Conservation (phyloP, 148 eudicot species). For the Persicaria maculosa region DNA sequence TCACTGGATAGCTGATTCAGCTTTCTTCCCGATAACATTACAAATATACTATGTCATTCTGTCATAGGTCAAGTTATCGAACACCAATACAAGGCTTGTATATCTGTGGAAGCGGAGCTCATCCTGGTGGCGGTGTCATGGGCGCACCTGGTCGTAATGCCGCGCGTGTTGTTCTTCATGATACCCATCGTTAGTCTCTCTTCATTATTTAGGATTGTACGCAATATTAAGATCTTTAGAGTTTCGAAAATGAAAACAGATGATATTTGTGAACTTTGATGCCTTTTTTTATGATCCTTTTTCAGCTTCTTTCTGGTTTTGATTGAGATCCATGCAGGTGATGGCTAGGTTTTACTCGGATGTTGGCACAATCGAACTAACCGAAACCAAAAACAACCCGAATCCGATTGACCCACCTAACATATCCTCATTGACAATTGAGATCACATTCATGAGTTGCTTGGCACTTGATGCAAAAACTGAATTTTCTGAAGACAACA, state of each 20-base stretch:
- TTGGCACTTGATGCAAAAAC: not conserved
- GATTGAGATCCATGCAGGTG: too few species aligned
- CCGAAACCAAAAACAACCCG: too few species aligned
- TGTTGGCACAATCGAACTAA: too few species aligned
- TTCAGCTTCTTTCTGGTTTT: too few species aligned
- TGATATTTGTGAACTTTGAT: not conserved
- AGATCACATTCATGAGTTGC: not conserved
- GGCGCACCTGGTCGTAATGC: constrained; percentile 97
- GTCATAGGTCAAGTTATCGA: constrained; percentile 69
- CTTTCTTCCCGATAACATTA: not conserved
- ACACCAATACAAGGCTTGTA: constrained; percentile 81
- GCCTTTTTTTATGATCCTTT: not conserved
- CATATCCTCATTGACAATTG: too few species aligned
- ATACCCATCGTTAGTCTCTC: constrained; percentile 12
- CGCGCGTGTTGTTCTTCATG: constrained; percentile 64
- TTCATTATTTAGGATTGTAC: not conserved
- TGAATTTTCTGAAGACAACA: not conserved
- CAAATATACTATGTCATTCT: not conserved
- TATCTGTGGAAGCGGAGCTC: constrained; percentile 90
- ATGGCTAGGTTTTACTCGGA: too few species aligned
- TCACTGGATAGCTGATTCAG: not conserved
- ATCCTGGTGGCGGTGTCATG: constrained; percentile 99
- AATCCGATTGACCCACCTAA: too few species aligned
- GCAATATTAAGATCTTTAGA: not conserved
- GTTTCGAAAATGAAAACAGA: not conserved